Evolutionary conservation across 108 stramenopile genomes (phyloP), one percentile per base, ranked within the genome.

Genomic region (Epithemia pelagica): DNA sequence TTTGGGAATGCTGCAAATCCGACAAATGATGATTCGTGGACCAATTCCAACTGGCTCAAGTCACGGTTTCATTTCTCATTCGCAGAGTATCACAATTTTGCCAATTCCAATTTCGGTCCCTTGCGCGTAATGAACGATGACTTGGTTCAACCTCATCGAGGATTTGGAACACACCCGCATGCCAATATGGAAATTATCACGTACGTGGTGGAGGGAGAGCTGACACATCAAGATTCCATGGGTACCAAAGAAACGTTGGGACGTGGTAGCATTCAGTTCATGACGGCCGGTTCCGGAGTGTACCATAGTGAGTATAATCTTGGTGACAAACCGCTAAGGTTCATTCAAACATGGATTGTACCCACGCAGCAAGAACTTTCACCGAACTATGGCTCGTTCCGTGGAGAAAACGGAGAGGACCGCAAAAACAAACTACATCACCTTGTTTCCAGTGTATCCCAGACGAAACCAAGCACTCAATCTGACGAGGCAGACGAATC

Each of bases 91-190:
- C 55, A 64, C 69, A 88, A 83, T 46, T 53, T 32, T 5, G 52
- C 52, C 22, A 89, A 89, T 64, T 31, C 63, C 2, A 62, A 80
- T 57, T 94, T 90, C 79, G 93, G 93, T 20, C 69, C 72, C 2
- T 28, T 95, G 54, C 74, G 89, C 18, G 89, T 91, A 26, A 85
- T 92, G 82, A 92, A 92, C 61, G 91, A 92, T 61, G 91, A 92
- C 66, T 69, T 92, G 37, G 93, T 95, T 23, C 88, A 90, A 62
- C 86, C 90, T 1, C 56, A 62, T 21, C 67, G 85, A 32, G 93
- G 93, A 0, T 95, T 95, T 70, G 93, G 88, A 0, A 76, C 74
- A 26, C 93, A 95, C 65, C 80, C 82, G 1, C 93, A 95, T 70
- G 58, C 80, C 32, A 74, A 91, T 68, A 83, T 86, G 82, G 88